Evolutionary conservation across 2,329 filamentous ascomycete species (phyloP).

Genomic region (Ceratocystis huliohia): DNA sequence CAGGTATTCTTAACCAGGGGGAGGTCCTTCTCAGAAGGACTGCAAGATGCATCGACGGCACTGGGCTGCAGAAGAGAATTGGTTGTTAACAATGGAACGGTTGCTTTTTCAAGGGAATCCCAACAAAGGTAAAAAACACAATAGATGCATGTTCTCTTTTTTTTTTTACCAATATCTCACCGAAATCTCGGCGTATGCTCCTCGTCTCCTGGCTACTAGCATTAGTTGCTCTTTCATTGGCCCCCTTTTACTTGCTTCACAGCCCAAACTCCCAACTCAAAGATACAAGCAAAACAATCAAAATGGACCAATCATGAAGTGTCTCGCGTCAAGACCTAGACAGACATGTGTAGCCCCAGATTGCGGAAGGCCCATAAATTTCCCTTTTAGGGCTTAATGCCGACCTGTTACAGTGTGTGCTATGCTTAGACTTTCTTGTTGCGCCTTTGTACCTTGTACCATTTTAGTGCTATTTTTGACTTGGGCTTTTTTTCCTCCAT

Average conservation of each 20-base stretch:
- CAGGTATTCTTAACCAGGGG: not conserved
- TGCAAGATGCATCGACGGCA: not conserved
- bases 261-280: not conserved
- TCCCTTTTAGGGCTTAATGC: not conserved
- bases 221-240: not conserved
- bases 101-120: not conserved
- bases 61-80: no score
- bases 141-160: not conserved
- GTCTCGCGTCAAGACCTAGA: not conserved
- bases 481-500: conserved; percentile 23
- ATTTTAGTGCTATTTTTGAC: conserved; percentile 13
- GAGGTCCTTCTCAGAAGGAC: not conserved
- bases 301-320: conserved; percentile 3
- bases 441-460: conserved; percentile 8
- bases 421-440: no score
- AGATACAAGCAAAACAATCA: not conserved
- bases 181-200: no score
- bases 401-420: not conserved
- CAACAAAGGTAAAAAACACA: not conserved
- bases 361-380: conserved; percentile 8
- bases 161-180: no score
- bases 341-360: not conserved
- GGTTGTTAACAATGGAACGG: not conserved
- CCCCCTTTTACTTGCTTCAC: not conserved
- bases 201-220: not conserved